Evolutionary conservation across 805 yeast genomes (phyloP).

Genomic region (Saturnispora diversa): DNA sequence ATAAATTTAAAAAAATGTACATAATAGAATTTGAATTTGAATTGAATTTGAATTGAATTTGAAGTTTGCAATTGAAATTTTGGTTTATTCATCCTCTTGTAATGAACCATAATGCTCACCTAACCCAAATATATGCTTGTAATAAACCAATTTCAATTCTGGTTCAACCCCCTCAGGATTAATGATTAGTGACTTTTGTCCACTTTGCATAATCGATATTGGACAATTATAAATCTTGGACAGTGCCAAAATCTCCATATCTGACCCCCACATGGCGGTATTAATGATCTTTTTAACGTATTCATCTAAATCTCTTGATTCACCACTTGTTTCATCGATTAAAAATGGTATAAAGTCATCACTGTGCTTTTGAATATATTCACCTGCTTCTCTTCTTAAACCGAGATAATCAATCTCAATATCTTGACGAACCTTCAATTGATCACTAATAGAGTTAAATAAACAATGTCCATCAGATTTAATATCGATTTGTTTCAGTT

Average conservation of each 20-base stretch:
- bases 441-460: constrained; percentile 80
- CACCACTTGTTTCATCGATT: constrained; percentile 68
- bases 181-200: constrained; percentile 55
- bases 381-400: constrained; percentile 57
- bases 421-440: constrained; percentile 48
- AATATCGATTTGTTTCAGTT: constrained; percentile 57
- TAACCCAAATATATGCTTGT: constrained; percentile 75
- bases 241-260: constrained; percentile 79
- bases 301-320: constrained; percentile 52
- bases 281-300: constrained; percentile 60
- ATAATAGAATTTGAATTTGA: too few relatives aligned
- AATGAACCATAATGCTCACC: constrained; percentile 94
- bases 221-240: constrained; percentile 65
- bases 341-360: constrained; percentile 75
- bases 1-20: too few relatives aligned
- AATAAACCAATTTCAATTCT: constrained; percentile 66
- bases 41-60: background rate
- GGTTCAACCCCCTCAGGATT: constrained; percentile 51
- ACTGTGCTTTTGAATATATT: constrained; percentile 53
- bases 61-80: constrained; percentile 2
- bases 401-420: constrained; percentile 36
- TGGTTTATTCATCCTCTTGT: too few relatives aligned
- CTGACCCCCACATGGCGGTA: constrained; percentile 97
- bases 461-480: constrained; percentile 92
- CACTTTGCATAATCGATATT: constrained; percentile 70